Percentiles rank a stretch among this genome's conserved stretches.
Conservation (phyloP, 2,329 filamentous ascomycete genomes). For the Anthostomella pinea region DNA sequence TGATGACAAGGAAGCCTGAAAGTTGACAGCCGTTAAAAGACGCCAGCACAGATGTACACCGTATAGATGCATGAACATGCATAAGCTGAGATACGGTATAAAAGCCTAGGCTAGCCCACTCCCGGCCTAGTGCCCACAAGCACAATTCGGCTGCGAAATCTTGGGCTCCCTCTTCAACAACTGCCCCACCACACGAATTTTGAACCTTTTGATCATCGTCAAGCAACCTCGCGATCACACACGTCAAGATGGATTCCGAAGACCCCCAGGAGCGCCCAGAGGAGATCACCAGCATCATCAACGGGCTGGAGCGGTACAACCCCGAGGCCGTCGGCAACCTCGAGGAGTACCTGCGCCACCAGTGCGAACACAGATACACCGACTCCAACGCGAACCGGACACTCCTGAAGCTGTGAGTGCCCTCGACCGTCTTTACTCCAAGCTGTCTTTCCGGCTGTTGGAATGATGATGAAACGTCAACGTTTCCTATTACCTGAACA, state of each 20-base stretch:
- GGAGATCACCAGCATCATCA: slow-evolving; percentile 89
- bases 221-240: slow-evolving; percentile 23
- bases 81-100: too few species aligned
- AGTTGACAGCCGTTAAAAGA: too few species aligned
- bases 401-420: slow-evolving; percentile 94
- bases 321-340: slow-evolving; percentile 91
- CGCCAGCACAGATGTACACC: too few species aligned
- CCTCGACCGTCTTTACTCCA: too few species aligned
- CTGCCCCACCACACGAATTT: slow-evolving; percentile 30
- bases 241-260: slow-evolving; percentile 65
- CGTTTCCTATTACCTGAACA: slow-evolving; percentile 99
- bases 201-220: slow-evolving; percentile 23
- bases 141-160: slow-evolving; percentile 30
- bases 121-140: slow-evolving; percentile 25
- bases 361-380: slow-evolving; percentile 92
- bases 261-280: slow-evolving; percentile 89
- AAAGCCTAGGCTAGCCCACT: slow-evolving; percentile 7
- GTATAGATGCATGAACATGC: background rate
- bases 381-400: slow-evolving; percentile 97
- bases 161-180: slow-evolving; percentile 7
- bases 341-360: slow-evolving; percentile 89
- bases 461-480: slow-evolving; percentile 76
- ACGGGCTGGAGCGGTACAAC: slow-evolving; percentile 97
- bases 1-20: too few species aligned
- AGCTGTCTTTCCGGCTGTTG: too few species aligned